phyloP scores from a whole-genome alignment of 192 early-diverging fungal species.

The Rhizoclosmatium globosum region DNA sequence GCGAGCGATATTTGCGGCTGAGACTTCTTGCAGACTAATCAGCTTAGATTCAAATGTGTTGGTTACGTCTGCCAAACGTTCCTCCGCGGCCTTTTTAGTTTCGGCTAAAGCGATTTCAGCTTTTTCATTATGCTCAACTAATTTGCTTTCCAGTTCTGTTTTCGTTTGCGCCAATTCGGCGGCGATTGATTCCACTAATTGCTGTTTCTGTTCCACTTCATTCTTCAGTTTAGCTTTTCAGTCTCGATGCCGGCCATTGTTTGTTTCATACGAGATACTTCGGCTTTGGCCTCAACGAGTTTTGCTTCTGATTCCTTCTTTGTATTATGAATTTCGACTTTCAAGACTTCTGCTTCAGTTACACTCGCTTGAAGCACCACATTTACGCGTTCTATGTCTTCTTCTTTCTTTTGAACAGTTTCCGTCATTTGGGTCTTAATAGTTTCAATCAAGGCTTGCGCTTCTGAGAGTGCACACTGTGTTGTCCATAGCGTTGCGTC shows the following conservation, averaged over 20 bases:
- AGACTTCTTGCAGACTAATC: conserved; percentile 20
- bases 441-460: conserved; percentile 25
- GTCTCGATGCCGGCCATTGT: not conserved
- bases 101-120: not conserved
- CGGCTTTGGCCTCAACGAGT: conserved; percentile 4
- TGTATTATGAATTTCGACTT: conserved; percentile 3
- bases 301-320: not conserved
- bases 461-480: conserved; percentile 20
- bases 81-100: conserved; percentile 16
- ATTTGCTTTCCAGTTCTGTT: conserved; percentile 6
- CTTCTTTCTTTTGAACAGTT: conserved; percentile 4
- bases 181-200: not conserved
- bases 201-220: not conserved
- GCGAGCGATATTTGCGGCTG: conserved; percentile 1
- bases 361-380: not conserved
- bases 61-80: not conserved
- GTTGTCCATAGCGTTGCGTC: conserved; percentile 18
- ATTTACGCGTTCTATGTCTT: not conserved
- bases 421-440: conserved; percentile 31
- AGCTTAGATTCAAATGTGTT: conserved; percentile 7
- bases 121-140: not conserved
- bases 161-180: conserved; percentile 1
- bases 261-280: conserved; percentile 32
- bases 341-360: conserved; percentile 16
- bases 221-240: not conserved